A percentile compares a stretch with the other conserved stretches of the same genome.
Evolutionary conservation across 768 basidiomycete genomes (phyloP).

Genomic region (Pleurotus djamor): DNA sequence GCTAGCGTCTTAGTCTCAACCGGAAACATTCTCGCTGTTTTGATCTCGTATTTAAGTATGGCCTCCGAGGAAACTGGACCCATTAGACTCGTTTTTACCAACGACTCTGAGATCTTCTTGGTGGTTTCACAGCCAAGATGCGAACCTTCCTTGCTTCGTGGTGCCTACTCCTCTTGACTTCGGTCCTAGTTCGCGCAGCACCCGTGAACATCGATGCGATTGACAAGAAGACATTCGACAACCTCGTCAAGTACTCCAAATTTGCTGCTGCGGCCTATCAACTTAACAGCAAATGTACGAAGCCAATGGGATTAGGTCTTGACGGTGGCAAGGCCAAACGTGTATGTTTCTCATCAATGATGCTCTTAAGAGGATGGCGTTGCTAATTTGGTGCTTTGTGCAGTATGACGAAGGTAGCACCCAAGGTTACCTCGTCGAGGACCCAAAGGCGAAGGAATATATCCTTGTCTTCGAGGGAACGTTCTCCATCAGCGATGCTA

Average conservation of each 20-base stretch:
- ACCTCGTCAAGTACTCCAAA: slow-evolving; percentile 2
- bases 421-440: not conserved
- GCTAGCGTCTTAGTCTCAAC: not conserved
- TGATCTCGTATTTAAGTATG: not conserved
- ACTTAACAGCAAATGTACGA: not conserved
- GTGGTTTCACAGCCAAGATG: slow-evolving; percentile 2
- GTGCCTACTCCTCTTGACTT: not conserved
- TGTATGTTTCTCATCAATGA: not conserved
- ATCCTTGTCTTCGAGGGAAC: not conserved
- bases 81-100: not conserved
- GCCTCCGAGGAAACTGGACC: not conserved
- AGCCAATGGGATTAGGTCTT: not conserved
- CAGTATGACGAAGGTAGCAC: not conserved
- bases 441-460: not conserved
- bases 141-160: not conserved
- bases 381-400: not conserved
- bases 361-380: not conserved
- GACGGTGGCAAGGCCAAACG: not conserved
- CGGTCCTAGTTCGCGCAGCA: not conserved
- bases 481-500: not conserved
- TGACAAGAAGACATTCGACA: slow-evolving; percentile 2
- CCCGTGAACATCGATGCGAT: not conserved
- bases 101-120: slow-evolving; percentile 6
- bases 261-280: slow-evolving; percentile 4
- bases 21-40: not conserved